A percentile compares a stretch with the other conserved stretches of the same genome.
Evolutionary conservation across 2,329 filamentous ascomycete genomes (phyloP).

Genomic region (Penicillium sp.): DNA sequence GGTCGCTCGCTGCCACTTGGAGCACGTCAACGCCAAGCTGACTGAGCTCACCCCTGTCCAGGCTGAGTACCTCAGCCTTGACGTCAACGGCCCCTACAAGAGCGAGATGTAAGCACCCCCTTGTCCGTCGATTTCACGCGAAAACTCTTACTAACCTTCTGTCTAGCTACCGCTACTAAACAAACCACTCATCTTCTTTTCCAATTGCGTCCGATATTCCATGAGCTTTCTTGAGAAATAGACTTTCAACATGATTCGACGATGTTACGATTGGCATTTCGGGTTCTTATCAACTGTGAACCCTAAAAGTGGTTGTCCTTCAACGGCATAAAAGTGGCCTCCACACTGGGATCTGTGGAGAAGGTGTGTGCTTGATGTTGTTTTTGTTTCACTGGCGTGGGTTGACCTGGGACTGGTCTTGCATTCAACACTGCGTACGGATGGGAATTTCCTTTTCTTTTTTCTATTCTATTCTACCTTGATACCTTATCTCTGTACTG

Average conservation of each 20-base stretch:
- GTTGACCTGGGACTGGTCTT: constrained; percentile 38
- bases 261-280: constrained; percentile 61
- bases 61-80: constrained; percentile 91
- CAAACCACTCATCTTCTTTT: constrained; percentile 32
- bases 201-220: constrained; percentile 35
- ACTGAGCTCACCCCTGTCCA: constrained; percentile 81
- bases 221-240: constrained; percentile 38
- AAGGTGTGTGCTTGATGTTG: constrained; percentile 25
- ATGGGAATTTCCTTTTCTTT: constrained; percentile 25
- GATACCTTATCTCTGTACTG: constrained; percentile 22
- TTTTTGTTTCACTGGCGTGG: constrained; percentile 34
- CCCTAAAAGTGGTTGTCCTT: constrained; percentile 59
- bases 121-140: too few species aligned
- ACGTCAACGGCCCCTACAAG: constrained; percentile 92
- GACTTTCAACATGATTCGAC: constrained; percentile 61
- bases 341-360: constrained; percentile 37
- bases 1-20: constrained; percentile 90
- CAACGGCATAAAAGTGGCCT: constrained; percentile 58
- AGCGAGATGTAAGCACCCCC: constrained; percentile 55
- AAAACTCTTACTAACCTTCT: background rate
- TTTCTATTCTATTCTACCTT: constrained; percentile 10
- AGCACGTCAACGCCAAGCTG: constrained; percentile 92
- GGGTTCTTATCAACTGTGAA: constrained; percentile 45
- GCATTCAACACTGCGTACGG: constrained; percentile 42
- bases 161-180: constrained; percentile 65